Base-by-base conservation (phyloP, 2,329 filamentous ascomycete species). In the Fusarium subglutinans region DNA sequence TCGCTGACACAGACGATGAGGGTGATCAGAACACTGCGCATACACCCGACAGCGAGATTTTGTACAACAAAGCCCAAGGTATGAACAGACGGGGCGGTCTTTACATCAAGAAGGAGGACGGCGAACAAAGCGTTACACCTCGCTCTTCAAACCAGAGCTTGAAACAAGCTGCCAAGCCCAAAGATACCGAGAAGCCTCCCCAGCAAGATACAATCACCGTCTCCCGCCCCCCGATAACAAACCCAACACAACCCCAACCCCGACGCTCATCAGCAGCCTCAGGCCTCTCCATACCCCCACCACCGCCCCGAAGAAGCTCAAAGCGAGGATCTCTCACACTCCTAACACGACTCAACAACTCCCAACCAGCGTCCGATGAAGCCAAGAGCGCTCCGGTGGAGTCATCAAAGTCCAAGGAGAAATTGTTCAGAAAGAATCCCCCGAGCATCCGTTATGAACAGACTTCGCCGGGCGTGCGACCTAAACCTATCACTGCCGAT, bases 381-480 rank as follows among this genome's bases (percentile, higher is more conserved):
- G 30, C 41, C 26, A 59, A 60, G 65, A 72, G 70, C 30, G 60
- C 45, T 14, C 59, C 50, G 5, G 53, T 44, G 1, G 51, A 43
- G 5, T 67, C 70, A 37, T 67, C 33, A 28, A 69, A 65, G 61
- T 56, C 63, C 1, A 73, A 45, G 18, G 69, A 69, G 18, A 77
- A 69, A 24, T 50, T 72, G 13, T 74, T 63, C n/a, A 63, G 57
- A 18, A 41, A 75, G 1, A 70, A 65, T 13, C 78, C 78, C 14
- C 78, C 78, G 20, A 80, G 78, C 63, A 78, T 80, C 59, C 76
- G 77, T n/a, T 80, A 80, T 37, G 77, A 80, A 57, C 73, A 66
- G 33, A 79, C 77, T 17, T 44, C 69, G 38, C 64, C 77, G 5
- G 77, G 77, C 5, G 70, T 45, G 20, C 73, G 76, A 11, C 77